Percentiles rank a stretch among this genome's conserved stretches.
Evolutionary conservation across 2,329 filamentous ascomycete genomes (phyloP).

Genomic region (Pseudogymnoascus sp.): DNA sequence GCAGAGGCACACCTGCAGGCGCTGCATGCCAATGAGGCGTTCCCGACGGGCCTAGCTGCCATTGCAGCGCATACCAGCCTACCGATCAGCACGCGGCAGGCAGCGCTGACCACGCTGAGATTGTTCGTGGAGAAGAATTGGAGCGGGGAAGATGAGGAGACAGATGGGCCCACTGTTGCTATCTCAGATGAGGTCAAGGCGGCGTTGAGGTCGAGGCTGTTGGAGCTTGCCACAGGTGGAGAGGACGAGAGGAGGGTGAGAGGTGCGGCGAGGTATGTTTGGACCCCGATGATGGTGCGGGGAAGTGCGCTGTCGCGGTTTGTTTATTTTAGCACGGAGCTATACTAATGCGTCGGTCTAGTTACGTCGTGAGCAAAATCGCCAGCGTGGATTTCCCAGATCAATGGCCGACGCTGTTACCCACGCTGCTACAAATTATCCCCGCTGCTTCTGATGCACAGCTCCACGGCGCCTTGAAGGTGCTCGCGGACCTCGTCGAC

Average conservation of each 20-base stretch:
- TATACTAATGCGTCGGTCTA: conserved; percentile 23
- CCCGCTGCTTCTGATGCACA: conserved; percentile 67
- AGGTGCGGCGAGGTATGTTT: conserved; percentile 68
- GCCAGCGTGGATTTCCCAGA: conserved; percentile 89
- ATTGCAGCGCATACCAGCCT: conserved; percentile 71
- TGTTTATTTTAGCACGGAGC: conserved; percentile 9
- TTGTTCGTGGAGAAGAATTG: conserved; percentile 79
- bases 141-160: conserved; percentile 65
- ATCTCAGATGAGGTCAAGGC: conserved; percentile 67
- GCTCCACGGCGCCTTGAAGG: conserved; percentile 80
- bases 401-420: conserved; percentile 84
- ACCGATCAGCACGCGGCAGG: conserved; percentile 68
- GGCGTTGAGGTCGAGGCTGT: conserved; percentile 62
- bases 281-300: not conserved
- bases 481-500: conserved; percentile 83
- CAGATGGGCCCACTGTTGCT: conserved; percentile 43
- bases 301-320: not conserved
- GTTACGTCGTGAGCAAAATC: conserved; percentile 81
- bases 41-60: conserved; percentile 70
- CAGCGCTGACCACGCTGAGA: conserved; percentile 71
- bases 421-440: conserved; percentile 69
- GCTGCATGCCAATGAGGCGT: conserved; percentile 52
- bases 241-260: conserved; percentile 77
- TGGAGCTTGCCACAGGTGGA: conserved; percentile 67
- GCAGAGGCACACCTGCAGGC: conserved; percentile 53